Conservation (phyloP, 2,329 filamentous ascomycete genomes). For the Rhinocladiella similis region DNA sequence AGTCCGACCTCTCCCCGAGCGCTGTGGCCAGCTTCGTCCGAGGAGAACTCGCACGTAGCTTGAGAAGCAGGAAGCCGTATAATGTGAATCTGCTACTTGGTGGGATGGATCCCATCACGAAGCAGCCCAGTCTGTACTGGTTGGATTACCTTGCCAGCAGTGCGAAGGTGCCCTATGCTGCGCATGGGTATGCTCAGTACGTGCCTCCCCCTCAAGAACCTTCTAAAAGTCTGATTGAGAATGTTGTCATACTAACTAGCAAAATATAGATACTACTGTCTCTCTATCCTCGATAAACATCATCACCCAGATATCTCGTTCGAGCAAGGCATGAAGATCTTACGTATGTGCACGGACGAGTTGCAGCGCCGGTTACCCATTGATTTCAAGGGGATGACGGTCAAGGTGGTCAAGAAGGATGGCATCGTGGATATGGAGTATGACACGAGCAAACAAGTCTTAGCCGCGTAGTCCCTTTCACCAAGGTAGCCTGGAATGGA, state of each 20-base stretch:
- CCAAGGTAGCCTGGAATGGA: background rate
- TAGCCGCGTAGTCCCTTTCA: slow-evolving; percentile 41
- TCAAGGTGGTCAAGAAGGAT: slow-evolving; percentile 94
- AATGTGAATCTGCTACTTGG: slow-evolving; percentile 95
- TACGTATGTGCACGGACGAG: slow-evolving; percentile 95
- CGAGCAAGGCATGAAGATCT: slow-evolving; percentile 85
- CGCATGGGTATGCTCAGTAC: slow-evolving; percentile 96
- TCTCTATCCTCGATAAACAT: slow-evolving; percentile 97
- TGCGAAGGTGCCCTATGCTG: slow-evolving; percentile 88
- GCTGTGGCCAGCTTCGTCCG: slow-evolving; percentile 92
- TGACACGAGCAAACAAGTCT: slow-evolving; percentile 69
- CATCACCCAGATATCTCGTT: slow-evolving; percentile 92
- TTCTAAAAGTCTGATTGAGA: background rate
- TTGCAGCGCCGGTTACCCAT: slow-evolving; percentile 94
- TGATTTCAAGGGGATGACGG: slow-evolving; percentile 94
- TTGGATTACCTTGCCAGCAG: slow-evolving; percentile 91
- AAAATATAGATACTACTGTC: slow-evolving; percentile 79
- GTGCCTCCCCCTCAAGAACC: slow-evolving; percentile 35
- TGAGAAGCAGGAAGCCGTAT: slow-evolving; percentile 92
- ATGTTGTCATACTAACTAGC: slow-evolving; percentile 6
- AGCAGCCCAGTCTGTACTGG: slow-evolving; percentile 94
- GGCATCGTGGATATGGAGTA: slow-evolving; percentile 83
- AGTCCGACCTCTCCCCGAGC: slow-evolving; percentile 83
- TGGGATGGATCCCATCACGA: slow-evolving; percentile 86
- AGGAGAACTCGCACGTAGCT: slow-evolving; percentile 83